Evolutionary conservation across 148 eudicot species (phyloP).

Genomic region (Silene uniflora): DNA sequence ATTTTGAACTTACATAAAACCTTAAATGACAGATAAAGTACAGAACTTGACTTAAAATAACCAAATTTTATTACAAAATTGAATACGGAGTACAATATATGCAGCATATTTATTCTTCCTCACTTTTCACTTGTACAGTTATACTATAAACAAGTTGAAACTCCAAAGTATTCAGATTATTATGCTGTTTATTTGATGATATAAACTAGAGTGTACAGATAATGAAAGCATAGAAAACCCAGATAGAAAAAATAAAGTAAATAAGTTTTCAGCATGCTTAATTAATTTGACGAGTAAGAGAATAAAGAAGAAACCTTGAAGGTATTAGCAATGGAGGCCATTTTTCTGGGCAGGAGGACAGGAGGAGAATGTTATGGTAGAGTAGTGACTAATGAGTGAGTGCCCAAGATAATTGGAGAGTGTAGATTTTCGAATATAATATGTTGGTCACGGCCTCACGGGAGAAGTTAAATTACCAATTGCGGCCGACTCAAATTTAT

Average conservation of each 20-base stretch:
- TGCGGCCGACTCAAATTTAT: too few relatives aligned
- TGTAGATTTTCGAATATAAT: too few relatives aligned
- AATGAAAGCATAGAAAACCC: neutral
- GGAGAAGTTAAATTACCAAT: too few relatives aligned
- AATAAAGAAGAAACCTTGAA: constrained; percentile 25
- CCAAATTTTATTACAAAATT: too few relatives aligned
- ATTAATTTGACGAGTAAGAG: neutral
- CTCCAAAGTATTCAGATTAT: neutral
- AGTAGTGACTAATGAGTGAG: neutral
- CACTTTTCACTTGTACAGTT: too few relatives aligned
- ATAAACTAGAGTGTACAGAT: neutral
- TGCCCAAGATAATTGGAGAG: neutral
- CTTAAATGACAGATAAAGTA: too few relatives aligned
- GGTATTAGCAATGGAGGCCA: constrained; percentile 21
- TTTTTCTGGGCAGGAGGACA: neutral
- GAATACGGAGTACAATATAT: too few relatives aligned
- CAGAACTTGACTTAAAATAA: too few relatives aligned
- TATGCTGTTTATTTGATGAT: neutral
- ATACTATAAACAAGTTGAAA: neutral
- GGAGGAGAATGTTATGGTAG: neutral
- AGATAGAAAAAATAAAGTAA: constrained; percentile 6
- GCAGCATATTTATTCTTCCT: too few relatives aligned
- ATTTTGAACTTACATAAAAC: too few relatives aligned
- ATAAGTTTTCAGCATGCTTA: neutral
- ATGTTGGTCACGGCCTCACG: too few relatives aligned